Percentiles rank a stretch among this genome's conserved stretches.
phyloP scores from a whole-genome alignment of 2,329 filamentous ascomycete species.

The Leptographium radiaticola region DNA sequence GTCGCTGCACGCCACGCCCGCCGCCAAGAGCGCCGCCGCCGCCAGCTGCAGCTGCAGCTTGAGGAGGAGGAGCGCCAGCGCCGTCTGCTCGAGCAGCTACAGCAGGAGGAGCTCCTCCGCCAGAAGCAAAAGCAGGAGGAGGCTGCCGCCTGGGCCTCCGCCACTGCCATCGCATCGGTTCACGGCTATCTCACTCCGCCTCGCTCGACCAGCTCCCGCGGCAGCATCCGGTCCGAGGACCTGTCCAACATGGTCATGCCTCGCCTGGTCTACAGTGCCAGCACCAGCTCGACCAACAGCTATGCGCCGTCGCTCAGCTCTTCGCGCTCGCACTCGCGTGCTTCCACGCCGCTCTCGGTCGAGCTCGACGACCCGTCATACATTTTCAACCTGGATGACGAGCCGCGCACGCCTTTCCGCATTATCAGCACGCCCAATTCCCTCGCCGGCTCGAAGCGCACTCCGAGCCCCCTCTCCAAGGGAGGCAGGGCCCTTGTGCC shows the following conservation, averaged over 20 bases:
- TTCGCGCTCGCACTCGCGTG: conserved; percentile 30
- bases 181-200: conserved; percentile 32
- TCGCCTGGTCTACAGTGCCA: conserved; percentile 30
- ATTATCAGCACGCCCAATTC: conserved; percentile 13
- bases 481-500: conserved; percentile 26
- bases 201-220: conserved; percentile 22
- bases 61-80: conserved; percentile 15
- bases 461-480: conserved; percentile 6
- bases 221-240: conserved; percentile 22
- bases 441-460: conserved; percentile 9
- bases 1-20: conserved; percentile 37
- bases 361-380: conserved; percentile 29
- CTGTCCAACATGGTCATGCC: conserved; percentile 22
- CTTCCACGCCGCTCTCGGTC: conserved; percentile 34
- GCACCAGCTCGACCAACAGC: conserved; percentile 29
- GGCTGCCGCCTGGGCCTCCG: conserved; percentile 10
- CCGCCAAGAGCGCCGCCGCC: conserved; percentile 29
- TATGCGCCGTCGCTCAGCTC: conserved; percentile 33
- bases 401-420: conserved; percentile 35
- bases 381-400: conserved; percentile 25
- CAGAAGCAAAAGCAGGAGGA: conserved; percentile 15
- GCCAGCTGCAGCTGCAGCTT: conserved; percentile 20
- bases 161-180: conserved; percentile 15
- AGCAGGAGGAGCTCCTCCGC: conserved; percentile 16
- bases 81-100: conserved; percentile 15